These are phyloP conservation scores for Vachellia collinsii DNA, from an alignment of 306 rosid species.

Conservation along the genomic window DNA sequence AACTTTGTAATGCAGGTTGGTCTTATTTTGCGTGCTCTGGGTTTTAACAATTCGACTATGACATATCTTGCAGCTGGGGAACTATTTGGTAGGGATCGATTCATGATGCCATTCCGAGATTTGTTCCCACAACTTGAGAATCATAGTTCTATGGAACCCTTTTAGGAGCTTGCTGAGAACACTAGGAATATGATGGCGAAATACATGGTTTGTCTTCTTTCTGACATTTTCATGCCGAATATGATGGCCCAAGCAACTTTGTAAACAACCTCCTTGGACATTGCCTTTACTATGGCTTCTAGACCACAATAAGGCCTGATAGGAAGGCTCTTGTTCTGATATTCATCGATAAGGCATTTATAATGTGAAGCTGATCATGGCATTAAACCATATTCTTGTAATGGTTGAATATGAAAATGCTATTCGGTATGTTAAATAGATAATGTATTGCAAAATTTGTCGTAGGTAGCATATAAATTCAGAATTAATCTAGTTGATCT, in stretches of 20 bases:
- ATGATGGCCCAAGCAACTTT: constrained; percentile 99
- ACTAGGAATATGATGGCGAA: too few species aligned
- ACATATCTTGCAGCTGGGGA: constrained; percentile 57
- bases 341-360: constrained; percentile 77
- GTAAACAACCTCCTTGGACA: constrained; percentile 98
- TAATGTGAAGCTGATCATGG: too few species aligned
- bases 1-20: constrained; percentile 24
- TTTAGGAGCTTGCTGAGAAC: constrained; percentile 79
- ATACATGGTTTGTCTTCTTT: constrained; percentile 97
- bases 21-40: not conserved
- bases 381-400: too few species aligned
- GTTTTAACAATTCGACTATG: not conserved
- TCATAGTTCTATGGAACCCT: too few species aligned
- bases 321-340: constrained; percentile 89
- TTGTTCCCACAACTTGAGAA: too few species aligned
- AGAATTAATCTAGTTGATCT: too few species aligned
- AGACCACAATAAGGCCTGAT: constrained; percentile 80
- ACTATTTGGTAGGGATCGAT: too few species aligned
- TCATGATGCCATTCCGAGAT: too few species aligned
- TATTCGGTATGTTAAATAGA: too few species aligned
- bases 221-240: constrained; percentile 97
- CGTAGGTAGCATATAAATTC: too few species aligned
- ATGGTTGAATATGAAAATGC: too few species aligned
- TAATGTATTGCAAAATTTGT: too few species aligned
- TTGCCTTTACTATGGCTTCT: constrained; percentile 93